Evolutionary conservation across 2,329 filamentous ascomycete genomes (phyloP).

Genomic region (Cadophora luteo-olivacea): DNA sequence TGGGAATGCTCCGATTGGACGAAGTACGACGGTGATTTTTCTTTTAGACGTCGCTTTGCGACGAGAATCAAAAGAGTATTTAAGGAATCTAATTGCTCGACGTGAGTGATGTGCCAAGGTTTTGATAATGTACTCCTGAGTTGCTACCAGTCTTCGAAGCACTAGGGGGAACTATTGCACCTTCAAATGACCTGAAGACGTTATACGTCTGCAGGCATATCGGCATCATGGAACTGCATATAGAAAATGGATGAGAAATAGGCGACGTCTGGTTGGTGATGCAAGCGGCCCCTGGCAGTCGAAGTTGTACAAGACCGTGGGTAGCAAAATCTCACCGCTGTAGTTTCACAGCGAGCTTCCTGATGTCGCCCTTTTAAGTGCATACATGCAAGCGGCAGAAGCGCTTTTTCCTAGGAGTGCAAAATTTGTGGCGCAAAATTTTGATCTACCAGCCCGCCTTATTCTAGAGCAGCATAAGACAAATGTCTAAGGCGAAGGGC

Average conservation of each 20-base stretch:
- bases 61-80: not conserved
- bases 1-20: not conserved
- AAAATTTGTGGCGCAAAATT: not conserved
- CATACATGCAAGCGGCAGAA: not conserved
- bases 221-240: not conserved
- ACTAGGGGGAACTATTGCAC: not conserved
- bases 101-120: not conserved
- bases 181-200: not conserved
- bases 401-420: not conserved
- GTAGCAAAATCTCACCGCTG: not conserved
- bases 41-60: no score
- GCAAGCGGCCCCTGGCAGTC: not conserved
- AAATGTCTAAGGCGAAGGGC: slow-evolving; percentile 3
- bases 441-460: not conserved
- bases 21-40: not conserved
- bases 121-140: no score
- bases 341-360: not conserved
- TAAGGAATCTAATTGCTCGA: not conserved
- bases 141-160: not conserved
- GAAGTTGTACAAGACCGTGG: not conserved
- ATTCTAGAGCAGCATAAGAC: not conserved
- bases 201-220: not conserved
- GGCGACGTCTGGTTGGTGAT: not conserved
- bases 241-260: not conserved
- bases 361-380: not conserved